Evolutionary conservation across 2,329 filamentous ascomycete genomes (phyloP).

Genomic region (Botryosphaeria dothidea): DNA sequence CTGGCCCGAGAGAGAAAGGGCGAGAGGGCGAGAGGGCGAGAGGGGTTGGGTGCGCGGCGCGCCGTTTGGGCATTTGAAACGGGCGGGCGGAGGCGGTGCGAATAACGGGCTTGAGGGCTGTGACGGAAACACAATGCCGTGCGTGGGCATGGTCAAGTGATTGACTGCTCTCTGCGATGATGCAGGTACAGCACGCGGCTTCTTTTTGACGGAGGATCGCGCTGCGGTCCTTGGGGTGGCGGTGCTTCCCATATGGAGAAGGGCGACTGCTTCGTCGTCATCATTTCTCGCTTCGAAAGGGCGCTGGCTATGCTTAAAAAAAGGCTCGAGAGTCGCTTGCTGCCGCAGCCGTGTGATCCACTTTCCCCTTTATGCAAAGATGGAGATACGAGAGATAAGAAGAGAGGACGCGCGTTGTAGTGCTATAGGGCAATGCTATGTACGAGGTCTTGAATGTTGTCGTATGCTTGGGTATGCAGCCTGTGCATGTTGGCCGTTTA

Average conservation of each 20-base stretch:
- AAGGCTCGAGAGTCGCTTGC: neutral
- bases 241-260: too few relatives aligned
- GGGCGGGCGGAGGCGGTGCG: neutral
- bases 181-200: neutral
- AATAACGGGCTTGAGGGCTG: too few relatives aligned
- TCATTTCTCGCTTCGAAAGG: neutral
- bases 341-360: neutral
- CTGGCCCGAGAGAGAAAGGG: neutral
- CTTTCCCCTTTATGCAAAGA: neutral
- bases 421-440: neutral
- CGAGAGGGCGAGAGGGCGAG: too few relatives aligned
- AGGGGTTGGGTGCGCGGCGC: too few relatives aligned
- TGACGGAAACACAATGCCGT: too few relatives aligned
- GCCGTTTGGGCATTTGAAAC: too few relatives aligned
- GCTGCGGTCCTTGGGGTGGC: too few relatives aligned
- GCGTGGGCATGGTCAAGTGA: too few relatives aligned
- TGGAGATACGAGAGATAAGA: neutral
- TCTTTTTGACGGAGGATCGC: too few relatives aligned
- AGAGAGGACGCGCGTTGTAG: neutral
- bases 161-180: too few relatives aligned
- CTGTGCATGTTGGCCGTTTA: too few relatives aligned
- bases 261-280: neutral
- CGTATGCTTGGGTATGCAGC: too few relatives aligned
- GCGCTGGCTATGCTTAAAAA: neutral
- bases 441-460: neutral